Conservation (phyloP, 78 protist species). For the Isochrysis galbana region DNA sequence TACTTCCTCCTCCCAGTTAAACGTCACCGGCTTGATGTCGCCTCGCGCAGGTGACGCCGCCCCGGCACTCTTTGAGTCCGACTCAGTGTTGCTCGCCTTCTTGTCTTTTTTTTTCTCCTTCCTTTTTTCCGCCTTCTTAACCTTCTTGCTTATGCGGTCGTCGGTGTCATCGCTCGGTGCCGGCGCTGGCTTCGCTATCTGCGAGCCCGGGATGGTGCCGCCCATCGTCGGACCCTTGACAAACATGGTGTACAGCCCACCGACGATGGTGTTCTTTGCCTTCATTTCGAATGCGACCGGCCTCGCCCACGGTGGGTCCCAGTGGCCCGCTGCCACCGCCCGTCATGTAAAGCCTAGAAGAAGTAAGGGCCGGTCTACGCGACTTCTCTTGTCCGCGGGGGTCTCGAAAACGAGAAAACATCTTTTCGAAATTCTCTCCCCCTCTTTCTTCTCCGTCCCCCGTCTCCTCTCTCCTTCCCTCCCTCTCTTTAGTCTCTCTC, state of each 20-base stretch:
- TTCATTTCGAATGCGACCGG: not conserved
- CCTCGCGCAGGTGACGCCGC: not conserved
- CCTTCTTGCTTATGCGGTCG: not conserved
- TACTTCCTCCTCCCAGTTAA: not conserved
- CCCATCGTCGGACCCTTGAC: not conserved
- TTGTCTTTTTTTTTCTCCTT: not conserved
- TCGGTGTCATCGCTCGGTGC: not conserved
- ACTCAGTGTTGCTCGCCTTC: not conserved
- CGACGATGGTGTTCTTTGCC: not conserved
- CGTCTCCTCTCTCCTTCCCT: no score
- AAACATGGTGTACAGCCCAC: not conserved
- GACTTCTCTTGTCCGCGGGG: no score
- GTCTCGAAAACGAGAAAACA: no score
- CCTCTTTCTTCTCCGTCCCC: no score
- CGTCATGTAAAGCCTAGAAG: no score
- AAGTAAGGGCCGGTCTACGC: no score
- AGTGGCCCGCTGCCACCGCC: conserved; percentile 1
- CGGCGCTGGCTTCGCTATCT: not conserved
- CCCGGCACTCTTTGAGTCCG: not conserved
- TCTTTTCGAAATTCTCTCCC: no score
- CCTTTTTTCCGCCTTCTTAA: not conserved
- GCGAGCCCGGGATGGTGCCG: not conserved
- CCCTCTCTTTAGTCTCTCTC: no score
- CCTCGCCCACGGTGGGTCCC: conserved; percentile 16
- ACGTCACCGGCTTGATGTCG: not conserved